Evolutionary conservation across 2,329 filamentous ascomycete genomes (phyloP), one percentile per base, ranked within the genome.

Genomic region (Neonectria neomacrospora): DNA sequence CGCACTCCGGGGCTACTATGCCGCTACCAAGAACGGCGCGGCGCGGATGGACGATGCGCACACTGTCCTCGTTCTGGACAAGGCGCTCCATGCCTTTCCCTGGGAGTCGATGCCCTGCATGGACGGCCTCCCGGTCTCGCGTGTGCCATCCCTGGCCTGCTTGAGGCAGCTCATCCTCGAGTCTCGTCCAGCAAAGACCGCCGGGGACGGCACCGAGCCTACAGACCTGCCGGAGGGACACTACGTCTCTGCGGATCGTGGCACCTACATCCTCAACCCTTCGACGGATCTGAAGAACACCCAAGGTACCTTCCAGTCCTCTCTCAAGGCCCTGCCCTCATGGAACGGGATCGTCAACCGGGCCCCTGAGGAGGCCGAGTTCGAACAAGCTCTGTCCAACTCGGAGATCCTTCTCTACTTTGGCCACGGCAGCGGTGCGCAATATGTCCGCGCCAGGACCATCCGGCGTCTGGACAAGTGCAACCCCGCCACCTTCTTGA

Each of bases 91-190:
- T 73, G 84, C 88, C 1, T 97, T 99, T 73, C 96, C 96, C 0
- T 99, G 96, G 96, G 96, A 99, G 75, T 97, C 93, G 1, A 81
- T 99, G 39, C 93, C 94, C 0, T 97, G 93, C 75, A 87, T 99
- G 74, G 86, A 92, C 67, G 87, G 86, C 2, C 83, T 90, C 4
- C 91, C 95, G 0, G 90, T 97, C 37, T 97, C 93, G 3, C 89
- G 96, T 12, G 89, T 99, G 23, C 94, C 95, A 7, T 97, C 94
- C 0, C 85, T 99, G 41, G 90, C 90, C 28, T 93, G 91, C 67
- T 85, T 99, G 10, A 89, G 92, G 14, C 89, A 93, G 34, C 86
- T 94, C 7, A 86, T 99, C 14, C 74, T 91, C 0, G 87, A 90
- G 67, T 74, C 74, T 0, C 72, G 71, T 16, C 61, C 71, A 61